A percentile compares a stretch with the other conserved stretches of the same genome.
These are phyloP conservation scores for Phialophora expanda DNA, from an alignment of 2,329 filamentous ascomycete species.

Conservation along the genomic window DNA sequence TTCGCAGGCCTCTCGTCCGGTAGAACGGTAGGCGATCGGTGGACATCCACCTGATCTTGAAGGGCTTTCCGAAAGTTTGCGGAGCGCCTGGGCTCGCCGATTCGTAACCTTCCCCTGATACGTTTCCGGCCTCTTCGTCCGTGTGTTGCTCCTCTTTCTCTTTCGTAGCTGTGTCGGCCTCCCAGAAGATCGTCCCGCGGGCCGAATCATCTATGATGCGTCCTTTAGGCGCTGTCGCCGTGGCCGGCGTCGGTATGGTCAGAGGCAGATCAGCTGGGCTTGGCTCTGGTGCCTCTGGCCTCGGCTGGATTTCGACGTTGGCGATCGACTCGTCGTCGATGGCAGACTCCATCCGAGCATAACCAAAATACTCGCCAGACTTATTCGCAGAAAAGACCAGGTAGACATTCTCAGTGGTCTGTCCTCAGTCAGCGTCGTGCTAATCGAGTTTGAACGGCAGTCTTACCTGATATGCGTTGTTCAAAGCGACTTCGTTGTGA, in stretches of 20 bases:
- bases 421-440: constrained; percentile 27
- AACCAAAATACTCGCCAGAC: constrained; percentile 95
- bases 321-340: constrained; percentile 78
- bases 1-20: constrained; percentile 81
- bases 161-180: constrained; percentile 64
- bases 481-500: constrained; percentile 85
- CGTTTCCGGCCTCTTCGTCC: constrained; percentile 32
- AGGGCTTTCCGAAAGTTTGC: constrained; percentile 87
- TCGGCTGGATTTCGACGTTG: constrained; percentile 68
- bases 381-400: constrained; percentile 96
- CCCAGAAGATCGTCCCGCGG: constrained; percentile 97
- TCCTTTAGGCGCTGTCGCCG: constrained; percentile 76
- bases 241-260: constrained; percentile 79
- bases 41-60: constrained; percentile 88
- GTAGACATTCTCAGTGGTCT: constrained; percentile 84
- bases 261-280: constrained; percentile 69
- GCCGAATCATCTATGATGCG: constrained; percentile 91
- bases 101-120: constrained; percentile 34
- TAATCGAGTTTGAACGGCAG: not conserved
- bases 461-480: constrained; percentile 78
- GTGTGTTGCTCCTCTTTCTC: constrained; percentile 53
- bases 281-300: constrained; percentile 58
- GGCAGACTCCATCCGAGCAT: constrained; percentile 84
- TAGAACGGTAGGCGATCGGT: constrained; percentile 85
- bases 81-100: constrained; percentile 30